Conservation (phyloP, 148 eudicot genomes). For the Rhododendron williamsianum region DNA sequence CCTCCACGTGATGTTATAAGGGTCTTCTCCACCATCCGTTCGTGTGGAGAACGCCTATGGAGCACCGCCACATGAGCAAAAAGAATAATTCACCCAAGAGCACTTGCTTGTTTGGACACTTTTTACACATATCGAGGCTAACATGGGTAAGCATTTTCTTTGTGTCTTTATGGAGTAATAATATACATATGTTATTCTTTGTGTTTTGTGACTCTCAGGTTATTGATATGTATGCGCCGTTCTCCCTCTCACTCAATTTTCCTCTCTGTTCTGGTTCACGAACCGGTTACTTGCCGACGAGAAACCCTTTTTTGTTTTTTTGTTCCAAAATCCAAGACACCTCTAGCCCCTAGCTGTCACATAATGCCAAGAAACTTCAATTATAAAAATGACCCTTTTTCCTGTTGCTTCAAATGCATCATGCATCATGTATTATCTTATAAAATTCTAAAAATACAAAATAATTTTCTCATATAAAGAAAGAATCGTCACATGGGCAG, state of each 20-base stretch:
- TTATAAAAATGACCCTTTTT: background rate
- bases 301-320: background rate
- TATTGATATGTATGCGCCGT: background rate
- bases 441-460: background rate
- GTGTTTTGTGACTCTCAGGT: background rate
- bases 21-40: no score
- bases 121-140: background rate
- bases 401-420: background rate
- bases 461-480: background rate
- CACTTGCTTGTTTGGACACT: no score
- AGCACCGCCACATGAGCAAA: no score
- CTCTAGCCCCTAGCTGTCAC: constrained; percentile 10
- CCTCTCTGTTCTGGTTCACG: background rate
- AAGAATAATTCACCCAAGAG: no score
- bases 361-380: background rate
- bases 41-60: no score
- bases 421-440: background rate
- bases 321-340: background rate
- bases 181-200: no score
- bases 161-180: no score
- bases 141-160: background rate
- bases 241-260: background rate
- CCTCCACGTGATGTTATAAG: no score
- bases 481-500: constrained; percentile 16
- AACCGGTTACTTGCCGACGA: background rate